These are phyloP conservation scores for Colletotrichum karsti DNA, from an alignment of 2,329 filamentous ascomycete genomes.

Conservation along the genomic window DNA sequence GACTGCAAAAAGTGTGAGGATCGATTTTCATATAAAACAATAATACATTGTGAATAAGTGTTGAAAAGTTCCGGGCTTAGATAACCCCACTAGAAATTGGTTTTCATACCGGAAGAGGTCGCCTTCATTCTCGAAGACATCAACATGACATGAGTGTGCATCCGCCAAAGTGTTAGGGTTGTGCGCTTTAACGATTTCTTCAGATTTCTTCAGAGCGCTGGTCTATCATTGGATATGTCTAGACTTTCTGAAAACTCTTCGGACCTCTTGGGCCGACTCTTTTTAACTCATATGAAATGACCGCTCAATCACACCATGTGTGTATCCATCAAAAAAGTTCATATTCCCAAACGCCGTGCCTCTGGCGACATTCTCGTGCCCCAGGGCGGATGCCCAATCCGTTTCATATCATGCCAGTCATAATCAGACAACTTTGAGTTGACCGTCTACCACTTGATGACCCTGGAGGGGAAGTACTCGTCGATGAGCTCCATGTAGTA, in stretches of 20 bases:
- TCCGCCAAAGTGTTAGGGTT: background rate
- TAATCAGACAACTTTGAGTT: slow-evolving; percentile 6
- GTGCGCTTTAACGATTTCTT: background rate
- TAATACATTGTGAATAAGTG: too few relatives aligned
- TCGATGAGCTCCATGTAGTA: slow-evolving; percentile 53
- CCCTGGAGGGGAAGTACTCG: slow-evolving; percentile 50
- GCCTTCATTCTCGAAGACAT: too few relatives aligned
- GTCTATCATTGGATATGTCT: background rate
- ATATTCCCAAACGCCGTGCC: slow-evolving; percentile 15
- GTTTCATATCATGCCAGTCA: slow-evolving; percentile 13
- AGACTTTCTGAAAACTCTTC: background rate
- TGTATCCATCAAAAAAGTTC: slow-evolving; percentile 7
- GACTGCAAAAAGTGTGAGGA: too few relatives aligned
- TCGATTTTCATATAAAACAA: too few relatives aligned
- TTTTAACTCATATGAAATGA: background rate
- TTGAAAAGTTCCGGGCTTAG: too few relatives aligned
- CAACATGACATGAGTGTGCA: background rate
- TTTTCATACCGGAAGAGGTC: too few relatives aligned
- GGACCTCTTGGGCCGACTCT: slow-evolving; percentile 1
- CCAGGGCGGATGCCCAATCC: slow-evolving; percentile 7
- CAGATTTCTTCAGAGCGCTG: background rate
- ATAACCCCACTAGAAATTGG: too few relatives aligned
- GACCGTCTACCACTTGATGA: slow-evolving; percentile 45
- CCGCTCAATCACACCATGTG: slow-evolving; percentile 6
- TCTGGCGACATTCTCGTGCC: background rate